Evolutionary conservation across 2,329 filamentous ascomycete genomes (phyloP).

Genomic region (Microcera coccophila): DNA sequence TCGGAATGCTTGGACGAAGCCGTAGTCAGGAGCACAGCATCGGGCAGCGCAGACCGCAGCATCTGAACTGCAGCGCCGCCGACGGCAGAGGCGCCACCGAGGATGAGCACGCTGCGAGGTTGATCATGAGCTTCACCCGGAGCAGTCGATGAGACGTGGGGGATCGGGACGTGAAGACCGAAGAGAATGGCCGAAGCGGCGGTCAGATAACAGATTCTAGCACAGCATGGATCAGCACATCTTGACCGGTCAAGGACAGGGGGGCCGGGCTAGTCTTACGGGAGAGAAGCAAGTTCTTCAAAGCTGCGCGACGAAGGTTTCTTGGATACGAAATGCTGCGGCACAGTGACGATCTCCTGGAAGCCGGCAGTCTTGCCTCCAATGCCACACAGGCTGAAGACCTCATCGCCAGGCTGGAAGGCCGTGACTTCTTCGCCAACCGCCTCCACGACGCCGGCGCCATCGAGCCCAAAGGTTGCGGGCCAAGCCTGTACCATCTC

Average conservation of each 20-base stretch:
- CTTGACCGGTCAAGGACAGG: background rate
- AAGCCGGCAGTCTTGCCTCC: slow-evolving; percentile 17
- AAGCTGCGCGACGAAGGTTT: slow-evolving; percentile 13
- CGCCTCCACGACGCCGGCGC: slow-evolving; percentile 20
- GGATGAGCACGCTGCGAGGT: slow-evolving; percentile 13
- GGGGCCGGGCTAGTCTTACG: slow-evolving; percentile 8
- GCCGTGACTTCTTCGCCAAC: slow-evolving; percentile 18
- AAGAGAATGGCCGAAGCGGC: slow-evolving; percentile 16
- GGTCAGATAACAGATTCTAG: slow-evolving; percentile 20
- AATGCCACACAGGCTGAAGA: slow-evolving; percentile 24
- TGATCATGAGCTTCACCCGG: slow-evolving; percentile 1
- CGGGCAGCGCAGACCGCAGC: slow-evolving; percentile 15
- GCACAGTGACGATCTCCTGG: slow-evolving; percentile 19
- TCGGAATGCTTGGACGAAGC: slow-evolving; percentile 11
- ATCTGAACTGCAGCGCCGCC: slow-evolving; percentile 19
- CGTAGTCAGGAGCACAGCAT: slow-evolving; percentile 11
- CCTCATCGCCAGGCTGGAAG: slow-evolving; percentile 38
- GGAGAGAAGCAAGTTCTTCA: slow-evolving; percentile 16
- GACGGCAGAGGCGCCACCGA: slow-evolving; percentile 18
- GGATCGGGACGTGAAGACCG: slow-evolving; percentile 16
- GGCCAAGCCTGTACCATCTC: slow-evolving; percentile 19
- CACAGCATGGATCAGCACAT: background rate
- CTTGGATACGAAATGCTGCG: slow-evolving; percentile 17
- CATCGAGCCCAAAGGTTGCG: slow-evolving; percentile 17
- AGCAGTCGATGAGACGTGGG: slow-evolving; percentile 10